Evolutionary conservation across 2,329 filamentous ascomycete species (phyloP).

Genomic region (Hypoxylon sp.): DNA sequence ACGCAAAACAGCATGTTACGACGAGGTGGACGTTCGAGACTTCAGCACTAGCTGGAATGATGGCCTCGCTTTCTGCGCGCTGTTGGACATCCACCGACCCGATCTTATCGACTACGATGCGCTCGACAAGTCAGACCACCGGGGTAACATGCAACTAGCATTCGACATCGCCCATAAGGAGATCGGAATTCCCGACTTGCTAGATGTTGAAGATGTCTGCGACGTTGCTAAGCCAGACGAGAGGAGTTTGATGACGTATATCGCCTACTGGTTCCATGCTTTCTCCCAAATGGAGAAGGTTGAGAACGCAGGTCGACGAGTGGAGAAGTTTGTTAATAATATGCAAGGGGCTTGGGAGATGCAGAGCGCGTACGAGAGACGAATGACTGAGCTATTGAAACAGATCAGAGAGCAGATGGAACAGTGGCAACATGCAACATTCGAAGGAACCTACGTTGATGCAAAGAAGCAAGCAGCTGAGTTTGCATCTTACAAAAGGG

Average conservation of each 20-base stretch:
- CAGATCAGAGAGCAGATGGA: slow-evolving; percentile 81
- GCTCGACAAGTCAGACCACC: slow-evolving; percentile 93
- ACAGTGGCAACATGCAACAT: slow-evolving; percentile 83
- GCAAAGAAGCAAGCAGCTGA: slow-evolving; percentile 88
- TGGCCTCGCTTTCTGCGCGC: slow-evolving; percentile 93
- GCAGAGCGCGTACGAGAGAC: slow-evolving; percentile 94
- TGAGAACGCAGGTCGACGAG: slow-evolving; percentile 94
- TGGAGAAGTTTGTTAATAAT: slow-evolving; percentile 98
- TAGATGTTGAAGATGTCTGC: slow-evolving; percentile 98
- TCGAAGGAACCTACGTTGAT: slow-evolving; percentile 92
- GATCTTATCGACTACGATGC: slow-evolving; percentile 97
- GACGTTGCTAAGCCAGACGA: slow-evolving; percentile 97
- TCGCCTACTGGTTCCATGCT: slow-evolving; percentile 99
- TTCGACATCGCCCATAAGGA: slow-evolving; percentile 97
- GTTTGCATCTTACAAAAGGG: slow-evolving; percentile 91
- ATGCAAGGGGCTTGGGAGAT: slow-evolving; percentile 99
- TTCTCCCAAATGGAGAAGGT: slow-evolving; percentile 99
- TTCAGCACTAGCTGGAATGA: slow-evolving; percentile 98
- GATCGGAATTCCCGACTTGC: slow-evolving; percentile 94
- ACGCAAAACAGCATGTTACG: slow-evolving; percentile 97
- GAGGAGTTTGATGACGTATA: slow-evolving; percentile 98
- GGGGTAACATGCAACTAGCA: slow-evolving; percentile 96
- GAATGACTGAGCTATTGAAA: slow-evolving; percentile 86
- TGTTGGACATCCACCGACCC: slow-evolving; percentile 96
- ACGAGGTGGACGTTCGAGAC: slow-evolving; percentile 94